Evolutionary conservation across 257 asterid genomes (phyloP).

Genomic region (Ilex aquifolium): DNA sequence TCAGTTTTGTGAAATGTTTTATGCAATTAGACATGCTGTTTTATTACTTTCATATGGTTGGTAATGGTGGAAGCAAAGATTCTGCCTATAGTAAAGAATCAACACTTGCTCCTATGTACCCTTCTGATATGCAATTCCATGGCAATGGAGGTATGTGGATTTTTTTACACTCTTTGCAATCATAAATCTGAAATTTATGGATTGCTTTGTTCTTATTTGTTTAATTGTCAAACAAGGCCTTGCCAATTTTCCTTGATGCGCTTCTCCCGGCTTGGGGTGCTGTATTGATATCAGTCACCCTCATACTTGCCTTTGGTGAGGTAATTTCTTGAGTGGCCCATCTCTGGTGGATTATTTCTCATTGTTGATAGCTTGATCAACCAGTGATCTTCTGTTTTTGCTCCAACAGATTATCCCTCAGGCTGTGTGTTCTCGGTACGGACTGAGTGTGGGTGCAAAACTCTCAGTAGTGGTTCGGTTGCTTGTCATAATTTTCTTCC

Average conservation of each 20-base stretch:
- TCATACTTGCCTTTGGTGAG: constrained; percentile 82
- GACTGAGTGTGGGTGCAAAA: constrained; percentile 58
- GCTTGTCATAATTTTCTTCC: constrained; percentile 36
- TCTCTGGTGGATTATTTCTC: neutral
- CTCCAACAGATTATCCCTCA: constrained; percentile 77
- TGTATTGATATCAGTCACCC: constrained; percentile 74
- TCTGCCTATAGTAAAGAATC: constrained; percentile 79
- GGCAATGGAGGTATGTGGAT: constrained; percentile 74
- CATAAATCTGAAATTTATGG: too few relatives aligned
- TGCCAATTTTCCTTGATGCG: constrained; percentile 74
- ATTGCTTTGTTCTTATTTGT: too few relatives aligned
- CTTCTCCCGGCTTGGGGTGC: constrained; percentile 96
- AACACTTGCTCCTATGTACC: constrained; percentile 77
- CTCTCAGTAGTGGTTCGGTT: constrained; percentile 42
- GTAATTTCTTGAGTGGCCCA: constrained; percentile 18
- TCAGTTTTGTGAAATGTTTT: too few relatives aligned
- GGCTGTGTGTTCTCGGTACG: constrained; percentile 55
- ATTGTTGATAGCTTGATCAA: neutral
- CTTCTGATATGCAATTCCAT: constrained; percentile 77
- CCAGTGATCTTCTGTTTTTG: neutral
- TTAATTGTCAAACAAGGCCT: constrained; percentile 37
- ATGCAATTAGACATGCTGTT: too few relatives aligned
- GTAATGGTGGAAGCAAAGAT: constrained; percentile 57
- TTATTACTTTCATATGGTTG: too few relatives aligned
- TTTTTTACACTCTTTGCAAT: too few relatives aligned